Conservation (phyloP, 345 rosid genomes). For the Gossypium rotundifolium region DNA sequence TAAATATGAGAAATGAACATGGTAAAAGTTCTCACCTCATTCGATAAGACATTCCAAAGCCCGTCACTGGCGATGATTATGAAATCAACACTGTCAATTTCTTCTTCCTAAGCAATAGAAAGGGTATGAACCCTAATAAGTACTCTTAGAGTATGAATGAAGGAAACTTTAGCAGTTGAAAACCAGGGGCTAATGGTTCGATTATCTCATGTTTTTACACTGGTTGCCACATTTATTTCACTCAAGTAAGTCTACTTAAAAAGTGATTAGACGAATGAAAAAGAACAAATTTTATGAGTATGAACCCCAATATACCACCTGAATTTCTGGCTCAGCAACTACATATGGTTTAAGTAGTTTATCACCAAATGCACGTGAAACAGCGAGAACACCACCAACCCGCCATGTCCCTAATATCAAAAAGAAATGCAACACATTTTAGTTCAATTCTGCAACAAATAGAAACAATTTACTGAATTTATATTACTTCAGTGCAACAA, state of each 20-base stretch:
- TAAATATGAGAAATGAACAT: not conserved
- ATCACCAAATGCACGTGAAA: constrained; percentile 66
- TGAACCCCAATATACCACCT: constrained; percentile 25
- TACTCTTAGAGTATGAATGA: not conserved
- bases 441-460: not conserved
- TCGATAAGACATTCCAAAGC: constrained; percentile 55
- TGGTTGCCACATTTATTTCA: not conserved
- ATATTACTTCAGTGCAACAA: not conserved
- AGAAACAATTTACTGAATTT: not conserved
- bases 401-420: constrained; percentile 39
- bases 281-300: not conserved
- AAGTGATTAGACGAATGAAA: not conserved
- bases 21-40: constrained; percentile 27
- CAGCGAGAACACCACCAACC: constrained; percentile 47
- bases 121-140: not conserved
- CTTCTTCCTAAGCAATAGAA: constrained; percentile 41
- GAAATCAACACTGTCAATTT: constrained; percentile 42
- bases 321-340: constrained; percentile 67
- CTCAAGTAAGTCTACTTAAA: not conserved
- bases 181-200: not conserved
- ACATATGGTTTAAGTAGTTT: constrained; percentile 51
- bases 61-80: constrained; percentile 59
- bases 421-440: not conserved
- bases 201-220: not conserved
- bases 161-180: not conserved